These are phyloP conservation scores for Penicillium samsonianum DNA, from an alignment of 495 filamentous ascomycete species.

Conservation along the genomic window DNA sequence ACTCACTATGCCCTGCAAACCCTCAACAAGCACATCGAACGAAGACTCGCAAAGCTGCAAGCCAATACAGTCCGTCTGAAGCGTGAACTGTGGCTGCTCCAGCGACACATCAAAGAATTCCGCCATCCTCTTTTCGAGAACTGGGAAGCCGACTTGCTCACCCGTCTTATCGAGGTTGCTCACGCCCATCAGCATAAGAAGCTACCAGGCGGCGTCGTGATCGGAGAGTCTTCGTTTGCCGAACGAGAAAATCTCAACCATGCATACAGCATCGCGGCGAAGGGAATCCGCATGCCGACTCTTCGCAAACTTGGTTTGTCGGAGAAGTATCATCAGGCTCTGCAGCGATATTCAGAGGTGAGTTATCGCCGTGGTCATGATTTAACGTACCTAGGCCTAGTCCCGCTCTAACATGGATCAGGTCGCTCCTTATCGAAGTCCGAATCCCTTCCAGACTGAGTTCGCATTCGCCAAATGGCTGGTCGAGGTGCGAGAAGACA, in stretches of 20 bases:
- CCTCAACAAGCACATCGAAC: slow-evolving; percentile 28
- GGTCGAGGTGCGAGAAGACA: slow-evolving; percentile 26
- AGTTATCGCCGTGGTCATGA: slow-evolving; percentile 4
- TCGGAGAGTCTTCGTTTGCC: slow-evolving; percentile 16
- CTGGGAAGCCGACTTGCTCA: slow-evolving; percentile 45
- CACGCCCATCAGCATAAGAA: slow-evolving; percentile 29
- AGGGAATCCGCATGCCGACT: slow-evolving; percentile 26
- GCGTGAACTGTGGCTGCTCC: slow-evolving; percentile 30
- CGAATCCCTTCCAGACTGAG: slow-evolving; percentile 36
- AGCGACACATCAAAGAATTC: slow-evolving; percentile 33
- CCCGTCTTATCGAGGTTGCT: slow-evolving; percentile 42
- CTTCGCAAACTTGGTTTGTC: slow-evolving; percentile 33
- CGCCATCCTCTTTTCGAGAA: slow-evolving; percentile 33
- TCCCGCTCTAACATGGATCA: slow-evolving; percentile 21
- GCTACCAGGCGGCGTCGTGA: slow-evolving; percentile 24
- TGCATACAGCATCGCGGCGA: slow-evolving; percentile 33
- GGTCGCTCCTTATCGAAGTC: slow-evolving; percentile 39
- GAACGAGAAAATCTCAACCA: slow-evolving; percentile 27
- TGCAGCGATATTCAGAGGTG: slow-evolving; percentile 40
- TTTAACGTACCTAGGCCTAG: background rate
- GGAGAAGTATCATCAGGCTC: slow-evolving; percentile 27
- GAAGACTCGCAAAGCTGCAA: slow-evolving; percentile 25
- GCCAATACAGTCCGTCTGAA: slow-evolving; percentile 27
- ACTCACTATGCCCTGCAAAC: slow-evolving; percentile 24
- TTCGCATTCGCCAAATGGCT: slow-evolving; percentile 39